These are phyloP conservation scores for Friedmanniomyces endolithicus DNA, from an alignment of 495 filamentous ascomycete species.

Conservation along the genomic window DNA sequence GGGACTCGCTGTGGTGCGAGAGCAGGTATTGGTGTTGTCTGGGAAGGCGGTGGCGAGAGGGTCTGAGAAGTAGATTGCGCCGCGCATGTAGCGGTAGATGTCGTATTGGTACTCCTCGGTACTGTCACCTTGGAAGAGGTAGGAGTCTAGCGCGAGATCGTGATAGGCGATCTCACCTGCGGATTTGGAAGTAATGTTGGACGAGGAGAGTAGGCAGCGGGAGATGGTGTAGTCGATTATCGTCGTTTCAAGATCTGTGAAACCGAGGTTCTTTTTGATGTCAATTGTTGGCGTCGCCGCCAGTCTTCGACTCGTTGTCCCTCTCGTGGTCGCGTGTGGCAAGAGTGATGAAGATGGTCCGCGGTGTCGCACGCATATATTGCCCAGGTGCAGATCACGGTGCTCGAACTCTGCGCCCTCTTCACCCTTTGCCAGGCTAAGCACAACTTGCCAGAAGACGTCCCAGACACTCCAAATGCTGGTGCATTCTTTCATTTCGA, in stretches of 20 bases:
- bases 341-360: too few species aligned
- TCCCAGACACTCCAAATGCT: conserved; percentile 55
- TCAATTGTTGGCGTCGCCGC: conserved; percentile 13
- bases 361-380: conserved; percentile 53
- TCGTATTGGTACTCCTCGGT: conserved; percentile 34
- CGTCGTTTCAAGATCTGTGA: conserved; percentile 61
- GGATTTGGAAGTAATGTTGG: too few species aligned
- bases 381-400: conserved; percentile 78
- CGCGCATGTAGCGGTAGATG: conserved; percentile 33
- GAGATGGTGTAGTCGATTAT: conserved; percentile 88
- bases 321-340: too few species aligned
- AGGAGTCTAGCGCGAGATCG: conserved; percentile 25
- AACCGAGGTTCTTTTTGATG: conserved; percentile 45
- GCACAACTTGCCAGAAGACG: conserved; percentile 68
- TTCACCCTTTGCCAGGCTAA: conserved; percentile 67
- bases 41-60: conserved; percentile 15
- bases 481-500: conserved; percentile 29
- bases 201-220: conserved; percentile 37
- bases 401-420: conserved; percentile 69
- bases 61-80: conserved; percentile 12
- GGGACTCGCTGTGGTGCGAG: background rate
- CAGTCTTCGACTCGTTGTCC: too few species aligned
- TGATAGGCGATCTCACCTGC: conserved; percentile 25
- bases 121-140: conserved; percentile 29
- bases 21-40: background rate